Base-by-base conservation (phyloP, 2,329 filamentous ascomycete species). In the Arthroderma sp. region DNA sequence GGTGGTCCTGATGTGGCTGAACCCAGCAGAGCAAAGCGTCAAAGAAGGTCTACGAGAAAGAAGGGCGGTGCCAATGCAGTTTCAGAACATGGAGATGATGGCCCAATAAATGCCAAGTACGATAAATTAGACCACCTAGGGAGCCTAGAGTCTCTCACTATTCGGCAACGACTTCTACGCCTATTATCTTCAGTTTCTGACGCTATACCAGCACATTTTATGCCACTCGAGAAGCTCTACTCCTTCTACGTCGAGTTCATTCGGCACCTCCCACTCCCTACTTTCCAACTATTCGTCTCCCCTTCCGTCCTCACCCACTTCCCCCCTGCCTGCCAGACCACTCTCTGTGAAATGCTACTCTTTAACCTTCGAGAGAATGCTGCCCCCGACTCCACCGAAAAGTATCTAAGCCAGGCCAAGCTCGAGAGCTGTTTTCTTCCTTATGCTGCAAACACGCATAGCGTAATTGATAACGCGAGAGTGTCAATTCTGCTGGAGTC, bases 401-500 rank as follows among this genome's bases (percentile, higher is more conserved):
- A 73, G 25, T 71, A 69, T n/a, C 67, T 84, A 19, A 76, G 69
- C 3, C 76, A 79, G 60, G 53, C 66, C 0, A 76, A 77, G 15
- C 71, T 85, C 19, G 76, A 81, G 59, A 61, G 75, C 44, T 84
- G 83, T 64, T 91, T 83, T 67, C 76, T 89, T 1, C 81, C 81
- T 0, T 83, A 79, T 62, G 76, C 84, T 0, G 85, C 87, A 1
- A 83, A 81, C 59, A 81, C 78, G 0, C 74, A 79, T 13, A 77
- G 76, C 5, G 69, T 79, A 0, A 78, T 81, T 19, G 86, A 89
- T 61, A 91, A 93, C 63, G 83, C 84, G 28, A 87, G 86, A 67
- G 76, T 91, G 38, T 84, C 84, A 1, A 70, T 91, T 8, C 69
- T 87, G 31, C 72, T 89, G 0, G 88, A 91, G 70, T 77, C 76